These are phyloP conservation scores for Fusarium equiseti DNA, from an alignment of 2,329 filamentous ascomycete genomes.

Conservation along the genomic window DNA sequence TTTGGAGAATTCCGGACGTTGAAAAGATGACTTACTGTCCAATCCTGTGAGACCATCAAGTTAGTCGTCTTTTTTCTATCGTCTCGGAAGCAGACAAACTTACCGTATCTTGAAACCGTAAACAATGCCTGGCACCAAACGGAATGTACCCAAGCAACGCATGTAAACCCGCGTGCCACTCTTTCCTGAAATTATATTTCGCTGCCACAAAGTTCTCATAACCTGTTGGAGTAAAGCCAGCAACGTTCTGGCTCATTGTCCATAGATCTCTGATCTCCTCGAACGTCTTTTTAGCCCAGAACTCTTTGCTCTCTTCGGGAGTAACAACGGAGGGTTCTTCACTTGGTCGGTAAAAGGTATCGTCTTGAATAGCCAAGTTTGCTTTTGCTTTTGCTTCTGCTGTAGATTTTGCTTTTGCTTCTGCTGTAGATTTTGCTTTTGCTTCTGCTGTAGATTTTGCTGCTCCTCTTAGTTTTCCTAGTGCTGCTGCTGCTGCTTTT, in stretches of 20 bases:
- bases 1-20: neutral
- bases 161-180: neutral
- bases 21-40: neutral
- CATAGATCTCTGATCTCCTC: neutral
- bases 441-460: no score
- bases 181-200: fast-evolving
- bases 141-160: neutral
- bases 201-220: neutral
- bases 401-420: no score
- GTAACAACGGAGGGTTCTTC: neutral
- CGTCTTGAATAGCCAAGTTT: neutral
- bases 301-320: neutral
- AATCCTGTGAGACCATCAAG: neutral
- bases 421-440: no score
- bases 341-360: neutral
- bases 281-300: neutral
- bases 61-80: neutral
- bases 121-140: neutral
- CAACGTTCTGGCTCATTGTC: neutral
- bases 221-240: neutral
- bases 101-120: neutral
- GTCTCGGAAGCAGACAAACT: neutral
- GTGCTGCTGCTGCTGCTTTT: no score
- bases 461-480: no score
- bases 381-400: no score